A percentile compares a stretch with the other conserved stretches of the same genome.
Conservation (phyloP, 768 basidiomycete species). For the Lactarius hatsudake region DNA sequence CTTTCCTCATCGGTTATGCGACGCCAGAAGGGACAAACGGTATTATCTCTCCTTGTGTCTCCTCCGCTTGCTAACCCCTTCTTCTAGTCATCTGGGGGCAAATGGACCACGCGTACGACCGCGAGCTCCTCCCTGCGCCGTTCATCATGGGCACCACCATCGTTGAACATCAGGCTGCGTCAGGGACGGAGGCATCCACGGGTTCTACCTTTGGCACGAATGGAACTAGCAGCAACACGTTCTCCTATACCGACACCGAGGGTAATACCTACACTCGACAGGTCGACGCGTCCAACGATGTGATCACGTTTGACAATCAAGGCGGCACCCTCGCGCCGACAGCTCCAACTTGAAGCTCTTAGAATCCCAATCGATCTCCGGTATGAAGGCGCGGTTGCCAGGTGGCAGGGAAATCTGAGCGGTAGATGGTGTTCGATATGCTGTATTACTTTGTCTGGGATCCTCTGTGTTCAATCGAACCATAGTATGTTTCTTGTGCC, state of each 20-base stretch:
- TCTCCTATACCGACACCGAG: constrained; percentile 54
- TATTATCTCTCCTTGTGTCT: neutral
- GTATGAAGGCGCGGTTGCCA: too few relatives aligned
- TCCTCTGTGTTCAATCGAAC: too few relatives aligned
- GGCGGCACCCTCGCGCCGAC: constrained; percentile 40
- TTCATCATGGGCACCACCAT: constrained; percentile 59
- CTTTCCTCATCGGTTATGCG: constrained; percentile 36
- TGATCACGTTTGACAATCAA: constrained; percentile 57
- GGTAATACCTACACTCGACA: constrained; percentile 39
- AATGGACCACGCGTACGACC: constrained; percentile 71
- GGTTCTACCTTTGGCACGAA: constrained; percentile 54
- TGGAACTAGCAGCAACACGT: constrained; percentile 67
- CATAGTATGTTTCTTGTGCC: too few relatives aligned
- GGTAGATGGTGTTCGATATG: too few relatives aligned
- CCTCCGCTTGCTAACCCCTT: neutral
- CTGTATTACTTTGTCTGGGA: too few relatives aligned
- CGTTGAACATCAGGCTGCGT: constrained; percentile 54
- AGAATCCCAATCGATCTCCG: too few relatives aligned
- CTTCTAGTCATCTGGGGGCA: constrained; percentile 42
- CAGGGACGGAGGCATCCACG: constrained; percentile 43
- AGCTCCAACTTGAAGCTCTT: too few relatives aligned
- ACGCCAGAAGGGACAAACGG: constrained; percentile 36
- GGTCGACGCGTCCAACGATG: constrained; percentile 59
- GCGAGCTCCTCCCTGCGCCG: constrained; percentile 54
- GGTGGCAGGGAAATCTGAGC: too few relatives aligned